Base-by-base conservation (phyloP, 768 basidiomycete species). In the Kwoniella sp. region DNA sequence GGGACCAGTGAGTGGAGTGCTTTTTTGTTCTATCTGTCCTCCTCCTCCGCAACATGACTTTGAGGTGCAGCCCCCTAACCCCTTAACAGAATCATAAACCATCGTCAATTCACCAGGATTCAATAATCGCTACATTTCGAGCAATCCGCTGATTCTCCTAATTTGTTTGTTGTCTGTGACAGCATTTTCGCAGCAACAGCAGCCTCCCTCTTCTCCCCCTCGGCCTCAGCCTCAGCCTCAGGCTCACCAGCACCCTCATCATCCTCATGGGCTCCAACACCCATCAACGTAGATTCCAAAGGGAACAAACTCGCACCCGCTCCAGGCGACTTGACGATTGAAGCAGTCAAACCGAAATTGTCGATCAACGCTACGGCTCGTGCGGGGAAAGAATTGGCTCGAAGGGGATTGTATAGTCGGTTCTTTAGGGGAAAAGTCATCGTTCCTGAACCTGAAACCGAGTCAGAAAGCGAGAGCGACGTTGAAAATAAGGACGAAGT, bases 171-270 rank as follows among this genome's bases (percentile, higher is more conserved):
- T 17, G 30, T 26, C 21, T n/a, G 27, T n/a, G 0, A 51, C 2
- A 92, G 91, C 72, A 80, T 95, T 57, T 96, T 90, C 79, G 82
- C 88, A 1, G 87, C 88, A 15, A 91, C 92, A 21, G 88, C 92
- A 0, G 88, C 88, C 67, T 86, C 90, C 27, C 91, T 97, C 57
- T 86, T 87, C 61, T 84, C 94, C 46, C 63, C 77, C 3, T 58
- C 74, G 75, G 88, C 60, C 44, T 76, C 21, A 57, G 72, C 44
- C 21, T 6, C 40, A 9, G 3, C 40, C 79, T 13, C 63, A 22
- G 82, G 83, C 64, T 86, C 87, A 25, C 92, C 90, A 0, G 25
- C 55, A 2, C 53, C 30, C 9, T 50, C 2, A 89, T 90, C 13
- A 89, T 91, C 64, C 79, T 91, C 51, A 84, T 84, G 33, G 76